Base-by-base conservation (phyloP, 2,329 filamentous ascomycete genomes). In the Colletotrichum sp. region DNA sequence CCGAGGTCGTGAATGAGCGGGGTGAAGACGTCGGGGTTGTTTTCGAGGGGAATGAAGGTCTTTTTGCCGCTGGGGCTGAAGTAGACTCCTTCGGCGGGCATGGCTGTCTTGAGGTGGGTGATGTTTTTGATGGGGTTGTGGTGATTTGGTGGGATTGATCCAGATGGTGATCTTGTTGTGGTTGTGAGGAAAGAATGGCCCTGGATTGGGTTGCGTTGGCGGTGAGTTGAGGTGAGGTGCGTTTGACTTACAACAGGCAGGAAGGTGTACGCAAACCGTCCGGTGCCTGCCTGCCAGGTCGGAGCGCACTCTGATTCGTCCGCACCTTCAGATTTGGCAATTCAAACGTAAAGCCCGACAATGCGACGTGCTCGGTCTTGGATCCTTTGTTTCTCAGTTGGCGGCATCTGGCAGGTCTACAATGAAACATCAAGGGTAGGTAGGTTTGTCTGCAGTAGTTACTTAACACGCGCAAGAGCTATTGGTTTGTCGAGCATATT, bases 21-120 rank as follows among this genome's bases (percentile, higher is more conserved):
- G 72, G 91, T 93, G 90, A 97, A 96, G 64, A 96, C 92, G 80
- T 94, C 93, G 1, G 95, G 94, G 83, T 96, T 95, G 84, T 90
- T 89, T 78, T 90, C 88, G 10, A 87, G 82, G 2, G 85, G 85
- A 25, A 87, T 85, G 61, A 86, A 82, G 30, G 76, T 78, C 78
- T 86, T 86, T 43, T 80, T 81, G 28, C 83, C 83, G 5, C 70
- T 68, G 27, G 81, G 79, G 12, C 78, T 74, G n/a, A 81, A 75
- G 72, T 78, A 79, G 10, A 84, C 83, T 36, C 73, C 73, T 16
- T 75, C 73, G 30, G 58, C 56, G 1, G 82, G 80, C 83, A 84
- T 84, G 4, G n/a, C n/a, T n/a, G n/a, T n/a, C n/a, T n/a, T n/a
- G n/a, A 6, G 61, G 8, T 43, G 3, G 34, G 27, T 10, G 12